Base-by-base conservation (phyloP, 2,329 filamentous ascomycete species). In the Penicillium sp. region DNA sequence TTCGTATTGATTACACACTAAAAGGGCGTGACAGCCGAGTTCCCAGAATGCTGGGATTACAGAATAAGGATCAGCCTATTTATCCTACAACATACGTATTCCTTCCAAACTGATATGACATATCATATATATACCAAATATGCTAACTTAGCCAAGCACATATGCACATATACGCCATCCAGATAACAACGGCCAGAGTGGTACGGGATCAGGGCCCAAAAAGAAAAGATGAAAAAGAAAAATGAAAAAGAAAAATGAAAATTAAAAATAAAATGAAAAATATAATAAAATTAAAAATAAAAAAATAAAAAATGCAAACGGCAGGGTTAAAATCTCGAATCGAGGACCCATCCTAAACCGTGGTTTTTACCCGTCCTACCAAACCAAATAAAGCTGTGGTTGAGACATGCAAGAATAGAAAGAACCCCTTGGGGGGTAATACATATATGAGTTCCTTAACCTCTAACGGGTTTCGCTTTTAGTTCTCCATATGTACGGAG, bases 311-410 rank as follows among this genome's bases (percentile, higher is more conserved):
- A 55, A 39, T 36, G 36, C 9, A 44, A 45, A 48, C 44, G 47
- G n/a, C 27, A 49, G 43, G 44, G 27, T 19, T 36, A 12, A 49
- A 39, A 31, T 36, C 47, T 58, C 41, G 44, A 47, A 58, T 53
- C 45, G 56, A 50, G 45, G 62, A 61, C 51, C 64, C 57, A 58
- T 61, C 43, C 35, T 25, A 33, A 55, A 59, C 64, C 61, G 42
- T 58, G 61, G 61, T 59, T 64, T 33, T 27, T 59, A 66, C 59
- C 62, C 61, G 62, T 61, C 17, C 19, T 38, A 44, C 47, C 36
- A 51, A 31, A 27, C 23, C 8, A 31, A 41, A 41, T 23, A 33
- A 50, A 29, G 35, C n/a, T 29, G 5, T 27, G 33, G 25, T 50
- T 55, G 47, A 55, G 31, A 51, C 39, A 51, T 55, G 31, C 21